A percentile compares a stretch with the other conserved stretches of the same genome.
phyloP scores from a whole-genome alignment of 148 eudicot species.

The Arbutus unedo region DNA sequence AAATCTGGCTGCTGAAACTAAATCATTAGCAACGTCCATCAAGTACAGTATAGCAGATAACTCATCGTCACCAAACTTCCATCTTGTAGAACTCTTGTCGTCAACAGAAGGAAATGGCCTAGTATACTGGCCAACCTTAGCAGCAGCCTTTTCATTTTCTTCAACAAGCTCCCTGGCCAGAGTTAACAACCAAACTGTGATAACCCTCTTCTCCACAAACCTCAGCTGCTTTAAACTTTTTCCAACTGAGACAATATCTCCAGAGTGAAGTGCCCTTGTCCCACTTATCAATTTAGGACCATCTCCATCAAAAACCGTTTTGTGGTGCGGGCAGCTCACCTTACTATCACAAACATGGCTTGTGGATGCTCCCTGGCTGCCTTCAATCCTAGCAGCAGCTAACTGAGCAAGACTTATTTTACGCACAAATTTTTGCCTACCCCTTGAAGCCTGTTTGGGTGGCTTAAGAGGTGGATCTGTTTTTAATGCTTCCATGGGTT shows the following conservation, averaged over 20 bases:
- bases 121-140: slow-evolving; percentile 52
- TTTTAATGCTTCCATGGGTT: slow-evolving; percentile 49
- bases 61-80: slow-evolving; percentile 98
- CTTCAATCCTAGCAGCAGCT: slow-evolving; percentile 86
- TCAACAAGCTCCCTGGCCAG: slow-evolving; percentile 64
- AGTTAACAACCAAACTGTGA: slow-evolving; percentile 71
- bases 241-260: slow-evolving; percentile 69
- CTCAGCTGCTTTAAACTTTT: slow-evolving; percentile 60
- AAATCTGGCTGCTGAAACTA: slow-evolving; percentile 70
- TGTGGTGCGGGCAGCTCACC: slow-evolving; percentile 77
- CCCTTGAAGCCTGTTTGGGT: slow-evolving; percentile 71
- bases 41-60: slow-evolving; percentile 73
- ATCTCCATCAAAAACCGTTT: slow-evolving; percentile 53
- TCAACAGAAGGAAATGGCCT: slow-evolving; percentile 58
- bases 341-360: slow-evolving; percentile 94
- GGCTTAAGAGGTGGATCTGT: slow-evolving; percentile 77
- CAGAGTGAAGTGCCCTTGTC: slow-evolving; percentile 27
- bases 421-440: slow-evolving; percentile 85
- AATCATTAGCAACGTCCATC: slow-evolving; percentile 71
- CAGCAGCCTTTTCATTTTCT: slow-evolving; percentile 54
- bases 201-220: slow-evolving; percentile 63
- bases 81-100: slow-evolving; percentile 48
- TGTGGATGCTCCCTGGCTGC: slow-evolving; percentile 98
- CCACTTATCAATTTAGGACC: slow-evolving; percentile 42
- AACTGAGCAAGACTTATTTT: slow-evolving; percentile 96